These are phyloP conservation scores for Pseudogymnoascus sp. DNA, from an alignment of 2,329 filamentous ascomycete species.

Conservation along the genomic window DNA sequence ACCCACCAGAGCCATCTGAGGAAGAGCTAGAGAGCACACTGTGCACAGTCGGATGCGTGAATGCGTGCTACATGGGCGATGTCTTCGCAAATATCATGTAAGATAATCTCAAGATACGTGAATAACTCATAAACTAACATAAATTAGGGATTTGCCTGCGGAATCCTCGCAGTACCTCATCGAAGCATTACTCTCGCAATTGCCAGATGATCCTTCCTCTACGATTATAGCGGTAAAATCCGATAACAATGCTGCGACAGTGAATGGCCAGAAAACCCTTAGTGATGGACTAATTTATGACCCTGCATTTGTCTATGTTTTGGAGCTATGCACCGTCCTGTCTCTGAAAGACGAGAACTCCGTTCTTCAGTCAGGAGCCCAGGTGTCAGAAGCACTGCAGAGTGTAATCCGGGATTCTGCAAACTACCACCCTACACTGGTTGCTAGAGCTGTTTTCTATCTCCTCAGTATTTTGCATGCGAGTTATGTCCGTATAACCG, in stretches of 20 bases:
- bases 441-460: slow-evolving; percentile 82
- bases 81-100: slow-evolving; percentile 79
- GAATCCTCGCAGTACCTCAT: slow-evolving; percentile 57
- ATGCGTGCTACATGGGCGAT: slow-evolving; percentile 76
- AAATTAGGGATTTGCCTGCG: slow-evolving; percentile 52
- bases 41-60: slow-evolving; percentile 89
- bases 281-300: slow-evolving; percentile 65
- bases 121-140: slow-evolving; percentile 16
- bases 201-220: slow-evolving; percentile 79
- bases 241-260: slow-evolving; percentile 62
- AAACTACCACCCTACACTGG: slow-evolving; percentile 73
- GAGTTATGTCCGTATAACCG: slow-evolving; percentile 63
- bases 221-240: slow-evolving; percentile 84
- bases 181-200: slow-evolving; percentile 66
- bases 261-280: slow-evolving; percentile 54
- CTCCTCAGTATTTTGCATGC: slow-evolving; percentile 73
- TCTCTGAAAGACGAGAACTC: slow-evolving; percentile 70
- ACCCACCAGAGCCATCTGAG: slow-evolving; percentile 93
- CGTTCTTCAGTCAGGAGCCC: slow-evolving; percentile 66
- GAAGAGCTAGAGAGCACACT: slow-evolving; percentile 95
- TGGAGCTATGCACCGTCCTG: slow-evolving; percentile 82
- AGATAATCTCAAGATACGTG: slow-evolving; percentile 30
- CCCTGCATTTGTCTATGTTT: slow-evolving; percentile 78
- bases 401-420: slow-evolving; percentile 72
- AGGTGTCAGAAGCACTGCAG: slow-evolving; percentile 74